These are phyloP conservation scores for Blastobotrys attinorum DNA, from an alignment of 805 yeast species.

Conservation along the genomic window DNA sequence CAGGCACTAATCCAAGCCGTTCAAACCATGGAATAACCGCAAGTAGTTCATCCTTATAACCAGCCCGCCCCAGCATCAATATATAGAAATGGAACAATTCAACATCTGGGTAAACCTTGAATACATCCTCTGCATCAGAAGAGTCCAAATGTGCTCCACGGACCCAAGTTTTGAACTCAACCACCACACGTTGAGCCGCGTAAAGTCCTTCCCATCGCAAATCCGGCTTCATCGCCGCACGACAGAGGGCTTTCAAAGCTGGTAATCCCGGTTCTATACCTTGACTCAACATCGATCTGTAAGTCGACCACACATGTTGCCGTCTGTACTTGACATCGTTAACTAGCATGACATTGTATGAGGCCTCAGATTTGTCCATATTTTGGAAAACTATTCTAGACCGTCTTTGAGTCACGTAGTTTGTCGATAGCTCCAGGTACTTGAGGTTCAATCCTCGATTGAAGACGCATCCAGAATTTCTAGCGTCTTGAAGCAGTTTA, in stretches of 20 bases:
- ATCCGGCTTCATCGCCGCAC: slow-evolving; percentile 34
- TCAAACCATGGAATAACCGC: slow-evolving; percentile 51
- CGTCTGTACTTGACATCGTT: background rate
- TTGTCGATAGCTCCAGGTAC: background rate
- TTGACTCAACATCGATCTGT: slow-evolving; percentile 13
- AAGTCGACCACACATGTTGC: slow-evolving; percentile 28
- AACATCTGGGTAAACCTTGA: slow-evolving; percentile 37
- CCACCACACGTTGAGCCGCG: slow-evolving; percentile 55
- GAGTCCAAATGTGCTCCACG: slow-evolving; percentile 30
- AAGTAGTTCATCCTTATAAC: slow-evolving; percentile 42
- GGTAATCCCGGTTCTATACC: slow-evolving; percentile 26
- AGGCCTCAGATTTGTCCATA: background rate
- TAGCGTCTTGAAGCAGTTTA: background rate
- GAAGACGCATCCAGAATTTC: background rate
- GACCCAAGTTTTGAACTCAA: slow-evolving; percentile 42
- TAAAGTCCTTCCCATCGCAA: slow-evolving; percentile 42
- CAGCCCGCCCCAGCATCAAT: slow-evolving; percentile 38
- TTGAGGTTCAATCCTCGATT: background rate
- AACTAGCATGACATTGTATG: background rate
- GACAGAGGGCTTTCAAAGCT: slow-evolving; percentile 39
- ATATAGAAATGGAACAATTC: slow-evolving; percentile 48
- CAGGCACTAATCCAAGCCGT: slow-evolving; percentile 36
- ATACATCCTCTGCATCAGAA: slow-evolving; percentile 21
- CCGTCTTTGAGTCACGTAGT: background rate
- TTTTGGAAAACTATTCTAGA: background rate